Conservation (phyloP, 225 moss, liverwort and hornwort genomes). For the Anthoceros angustus region DNA sequence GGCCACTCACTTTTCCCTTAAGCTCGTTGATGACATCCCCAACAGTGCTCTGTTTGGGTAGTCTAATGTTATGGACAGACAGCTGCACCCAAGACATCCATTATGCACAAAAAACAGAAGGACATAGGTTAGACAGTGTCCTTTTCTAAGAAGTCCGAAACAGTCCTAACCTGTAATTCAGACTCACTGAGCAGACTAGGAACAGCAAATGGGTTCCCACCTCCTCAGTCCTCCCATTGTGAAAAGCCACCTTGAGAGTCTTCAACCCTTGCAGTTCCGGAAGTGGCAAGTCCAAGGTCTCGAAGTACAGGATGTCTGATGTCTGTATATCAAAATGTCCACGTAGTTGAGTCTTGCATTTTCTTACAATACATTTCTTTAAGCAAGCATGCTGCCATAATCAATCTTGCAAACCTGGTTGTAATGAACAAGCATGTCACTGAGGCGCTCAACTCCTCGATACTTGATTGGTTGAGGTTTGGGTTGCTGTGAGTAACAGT, state of each 20-base stretch:
- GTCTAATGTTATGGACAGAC: conserved; percentile 52
- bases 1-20: conserved; percentile 55
- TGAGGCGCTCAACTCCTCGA: conserved; percentile 54
- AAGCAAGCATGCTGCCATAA: too few species aligned
- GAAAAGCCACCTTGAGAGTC: conserved; percentile 57
- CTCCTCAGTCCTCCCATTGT: conserved; percentile 66
- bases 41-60: conserved; percentile 62
- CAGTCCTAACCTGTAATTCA: too few species aligned
- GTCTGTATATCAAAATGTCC: conserved; percentile 25
- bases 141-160: too few species aligned
- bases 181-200: too few species aligned
- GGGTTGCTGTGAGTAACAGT: conserved; percentile 69
- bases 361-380: too few species aligned
- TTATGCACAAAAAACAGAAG: neutral
- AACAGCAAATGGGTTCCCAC: too few species aligned
- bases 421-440: conserved; percentile 70
- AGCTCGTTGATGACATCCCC: conserved; percentile 67
- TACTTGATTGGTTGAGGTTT: conserved; percentile 71
- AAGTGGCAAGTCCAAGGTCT: conserved; percentile 60
- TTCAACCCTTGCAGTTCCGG: conserved; percentile 72
- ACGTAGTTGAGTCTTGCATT: too few species aligned
- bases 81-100: too few species aligned
- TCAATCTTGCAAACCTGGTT: too few species aligned
- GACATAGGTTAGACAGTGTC: neutral
- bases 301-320: conserved; percentile 63